Percentiles rank a stretch among this genome's conserved stretches.
Conservation (phyloP, 345 rosid genomes). For the Eucalyptus brandiana region DNA sequence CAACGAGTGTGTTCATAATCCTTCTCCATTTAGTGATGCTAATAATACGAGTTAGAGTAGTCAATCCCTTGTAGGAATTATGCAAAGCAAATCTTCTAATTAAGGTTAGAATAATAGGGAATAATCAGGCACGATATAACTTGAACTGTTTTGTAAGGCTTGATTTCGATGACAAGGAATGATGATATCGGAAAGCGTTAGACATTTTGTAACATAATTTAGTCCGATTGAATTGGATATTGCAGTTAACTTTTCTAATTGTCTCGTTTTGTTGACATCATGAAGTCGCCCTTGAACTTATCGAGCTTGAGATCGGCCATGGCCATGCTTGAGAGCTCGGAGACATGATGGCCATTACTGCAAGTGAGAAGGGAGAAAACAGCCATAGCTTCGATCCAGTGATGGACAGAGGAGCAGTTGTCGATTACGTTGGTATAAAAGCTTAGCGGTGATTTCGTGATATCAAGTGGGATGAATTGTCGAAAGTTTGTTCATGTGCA, state of each 20-base stretch:
- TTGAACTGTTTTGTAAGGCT: rapidly evolving
- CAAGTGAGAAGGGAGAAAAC: not conserved
- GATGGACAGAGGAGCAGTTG: not conserved
- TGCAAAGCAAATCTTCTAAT: too few relatives aligned
- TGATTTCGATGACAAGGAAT: rapidly evolving
- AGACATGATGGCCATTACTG: not conserved
- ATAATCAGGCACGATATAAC: too few relatives aligned
- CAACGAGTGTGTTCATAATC: rapidly evolving
- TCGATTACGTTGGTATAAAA: too few relatives aligned
- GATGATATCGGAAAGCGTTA: too few relatives aligned
- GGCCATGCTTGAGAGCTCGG: not conserved
- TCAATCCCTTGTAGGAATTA: too few relatives aligned
- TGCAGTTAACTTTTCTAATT: not conserved
- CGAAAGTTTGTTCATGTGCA: too few relatives aligned
- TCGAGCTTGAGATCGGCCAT: not conserved
- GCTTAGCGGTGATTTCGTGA: not conserved
- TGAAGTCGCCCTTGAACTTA: not conserved
- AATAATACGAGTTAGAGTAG: too few relatives aligned
- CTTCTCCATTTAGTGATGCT: too few relatives aligned
- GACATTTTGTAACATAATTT: too few relatives aligned
- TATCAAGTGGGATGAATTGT: not conserved
- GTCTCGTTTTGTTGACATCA: not conserved
- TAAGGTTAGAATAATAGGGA: too few relatives aligned
- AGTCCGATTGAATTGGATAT: not conserved
- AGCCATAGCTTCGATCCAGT: not conserved